These are phyloP conservation scores for Epichloe glyceriae DNA, from an alignment of 2,329 filamentous ascomycete genomes.

Conservation along the genomic window DNA sequence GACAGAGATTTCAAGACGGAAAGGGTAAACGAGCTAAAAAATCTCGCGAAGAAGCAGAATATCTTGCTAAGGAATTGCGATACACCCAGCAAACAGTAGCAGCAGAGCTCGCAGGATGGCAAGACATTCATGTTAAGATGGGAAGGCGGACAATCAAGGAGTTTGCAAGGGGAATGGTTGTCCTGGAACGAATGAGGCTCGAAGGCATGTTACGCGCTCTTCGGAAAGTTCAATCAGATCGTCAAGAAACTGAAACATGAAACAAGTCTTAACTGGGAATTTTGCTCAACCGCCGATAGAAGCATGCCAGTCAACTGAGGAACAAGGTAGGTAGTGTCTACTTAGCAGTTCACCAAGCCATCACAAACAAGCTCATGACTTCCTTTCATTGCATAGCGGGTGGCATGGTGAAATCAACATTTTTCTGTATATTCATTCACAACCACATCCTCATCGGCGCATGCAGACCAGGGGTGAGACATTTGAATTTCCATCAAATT, in stretches of 20 bases:
- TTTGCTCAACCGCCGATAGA: too few relatives aligned
- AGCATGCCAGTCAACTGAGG: too few relatives aligned
- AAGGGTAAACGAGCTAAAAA: slow-evolving; percentile 67
- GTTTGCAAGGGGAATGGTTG: slow-evolving; percentile 64
- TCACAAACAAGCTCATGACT: too few relatives aligned
- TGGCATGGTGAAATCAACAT: background rate
- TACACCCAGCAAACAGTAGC: slow-evolving; percentile 94
- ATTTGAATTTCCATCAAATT: background rate
- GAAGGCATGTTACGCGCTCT: slow-evolving; percentile 72
- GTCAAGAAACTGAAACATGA: too few relatives aligned
- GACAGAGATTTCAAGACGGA: slow-evolving; percentile 70
- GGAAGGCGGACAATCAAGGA: slow-evolving; percentile 62
- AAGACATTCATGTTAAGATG: slow-evolving; percentile 71
- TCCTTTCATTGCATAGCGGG: background rate
- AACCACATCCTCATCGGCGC: too few relatives aligned
- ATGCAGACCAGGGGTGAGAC: background rate
- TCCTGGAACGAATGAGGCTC: slow-evolving; percentile 65
- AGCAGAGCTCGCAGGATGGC: slow-evolving; percentile 83
- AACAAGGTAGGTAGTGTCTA: too few relatives aligned
- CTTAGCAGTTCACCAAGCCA: too few relatives aligned
- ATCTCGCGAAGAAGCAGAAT: slow-evolving; percentile 55
- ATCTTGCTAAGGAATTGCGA: slow-evolving; percentile 67
- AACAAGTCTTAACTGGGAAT: too few relatives aligned
- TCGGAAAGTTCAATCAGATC: slow-evolving; percentile 36
- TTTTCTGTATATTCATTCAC: background rate